Base-by-base conservation (phyloP, 371 early-diverging fungal genomes). In the Mortierella sp. region DNA sequence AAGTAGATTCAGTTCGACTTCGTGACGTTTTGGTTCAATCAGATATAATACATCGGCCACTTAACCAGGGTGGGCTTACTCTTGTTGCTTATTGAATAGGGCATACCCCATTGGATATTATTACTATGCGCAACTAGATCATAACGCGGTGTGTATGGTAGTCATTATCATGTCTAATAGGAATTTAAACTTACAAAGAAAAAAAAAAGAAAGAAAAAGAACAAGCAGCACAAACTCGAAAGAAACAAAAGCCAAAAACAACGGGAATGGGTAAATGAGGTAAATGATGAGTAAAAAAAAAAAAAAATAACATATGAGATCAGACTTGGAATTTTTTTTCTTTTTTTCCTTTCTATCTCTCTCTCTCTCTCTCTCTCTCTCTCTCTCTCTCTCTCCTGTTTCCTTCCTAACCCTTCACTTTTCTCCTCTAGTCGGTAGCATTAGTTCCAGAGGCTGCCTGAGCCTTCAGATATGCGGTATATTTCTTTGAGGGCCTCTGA, bases 401-500 rank as follows among this genome's bases (percentile, higher is more conserved):
- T 10, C 15, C 15, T 43, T 10, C 43, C 43, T 43, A 43, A 4
- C 15, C 8, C 15, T 13, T 15, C 43, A 9, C 15, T 43, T 15
- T 10, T 53, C 19, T n/a, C 22, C 22, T 24, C 19, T 53, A 53
- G 21, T 22, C 10, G 53, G 33, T 7, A 24, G 22, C 58, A 11
- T 21, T 5, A 7, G 16, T 16, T 8, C 59, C 59, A 36, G 33
- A 0, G 15, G 6, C 24, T 9, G 63, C 28, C 22, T 63, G 66
- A 19, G 36, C 16, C 55, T 67, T 76, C 48, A 58, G 7, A 5
- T 40, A 58, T 15, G 67, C 67, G 16, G 76, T 64, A 41, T 77
- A 77, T 50, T 72, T 77, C 38, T 72, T 77, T 38, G 77, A 77
- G 2, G 69, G 57, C 59, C 68, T 50, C 32, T 77, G 77, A 55